Evolutionary conservation across 2,329 filamentous ascomycete genomes (phyloP), one percentile per base, ranked within the genome.

Genomic region (Aspergillus sclerotialis): DNA sequence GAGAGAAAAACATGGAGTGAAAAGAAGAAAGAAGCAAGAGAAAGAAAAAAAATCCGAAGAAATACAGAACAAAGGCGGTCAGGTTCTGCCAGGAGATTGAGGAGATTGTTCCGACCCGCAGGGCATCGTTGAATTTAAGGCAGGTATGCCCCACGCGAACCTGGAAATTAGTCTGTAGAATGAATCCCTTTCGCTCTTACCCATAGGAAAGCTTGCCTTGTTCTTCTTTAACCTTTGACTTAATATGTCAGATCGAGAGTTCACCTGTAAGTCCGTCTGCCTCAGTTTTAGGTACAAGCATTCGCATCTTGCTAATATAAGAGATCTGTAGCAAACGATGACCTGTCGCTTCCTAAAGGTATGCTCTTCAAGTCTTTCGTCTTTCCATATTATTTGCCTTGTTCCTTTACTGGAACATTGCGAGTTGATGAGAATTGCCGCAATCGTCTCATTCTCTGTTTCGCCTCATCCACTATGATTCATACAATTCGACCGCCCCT

Each of bases 311-410:
- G 37, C 32, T n/a, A n/a, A 31, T 23, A 11, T n/a, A n/a, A 38
- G 38, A 34, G 15, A 35, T 32, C 7, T 16, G 15, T 42, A 75
- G 70, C 67, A 46, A 72, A 65, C 56, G 75, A 78, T 49, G 75
- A 78, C 49, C 63, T 78, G 48, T 76, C 73, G 49, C 67, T 78
- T 32, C 74, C 74, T 15, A 77, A 77, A 67, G 70, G 70, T 73
- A 57, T 36, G 52, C 4, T 1, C n/a, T n/a, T n/a, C n/a, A n/a
- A n/a, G n/a, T n/a, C 19, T 28, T 14, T 5, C 11, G 7, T 8
- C 13, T 28, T 14, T 26, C 33, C 18, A 30, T 21, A 16, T 23
- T 27, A 23, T 21, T 19, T 26, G 2, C 14, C 25, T 11, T 6
- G 15, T 9, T 11, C 2, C 21, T 24, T 24, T 24, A n/a, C 23